Evolutionary conservation across 257 asterid genomes (phyloP), one percentile per base, ranked within the genome.

Genomic region (Scutellaria barbata): DNA sequence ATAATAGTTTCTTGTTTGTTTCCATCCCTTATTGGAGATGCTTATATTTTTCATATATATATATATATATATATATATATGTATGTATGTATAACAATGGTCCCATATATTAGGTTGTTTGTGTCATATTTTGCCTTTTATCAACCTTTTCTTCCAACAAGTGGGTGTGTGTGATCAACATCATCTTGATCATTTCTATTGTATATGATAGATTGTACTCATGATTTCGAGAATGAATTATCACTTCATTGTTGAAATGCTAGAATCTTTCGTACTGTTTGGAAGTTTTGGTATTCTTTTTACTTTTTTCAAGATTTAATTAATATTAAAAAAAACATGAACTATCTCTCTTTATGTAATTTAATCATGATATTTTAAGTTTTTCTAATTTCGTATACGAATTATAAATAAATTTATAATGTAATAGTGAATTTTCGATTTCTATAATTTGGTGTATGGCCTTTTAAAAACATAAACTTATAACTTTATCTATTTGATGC

Each of bases 81-180:
- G 3, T 30, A 9, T 3, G 35, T 56, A 37, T 74, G 22, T 16
- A 39, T 62, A 43, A 22, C 61, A 35, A 78, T 12, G 45, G 52
- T 70, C 51, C 43, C 43, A 50, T 12, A 18, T 51, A 17, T 12
- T 37, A 14, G 71, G 46, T 53, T 53, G 40, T 20, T n/a, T 62
- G 63, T 45, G 63, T 45, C 5, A 1, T 30, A 4, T 25, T 54
- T 20, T 13, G 8, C 58, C 5, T 3, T 30, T 30, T 4, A 30
- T 30, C 35, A 30, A 30, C 35, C 35, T 14, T 8, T 68, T 61
- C 10, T 14, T 16, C 35, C 75, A 17, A 7, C 52, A 54, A 45
- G 5, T 66, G 46, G 67, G 51, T 64, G 50, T 46, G 39, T 63
- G 50, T 46, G 22, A 35, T 11, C n/a, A 8, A 40, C 10, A 42